Conservation (phyloP, 2,329 filamentous ascomycete species). For the Apiospora koreana region DNA sequence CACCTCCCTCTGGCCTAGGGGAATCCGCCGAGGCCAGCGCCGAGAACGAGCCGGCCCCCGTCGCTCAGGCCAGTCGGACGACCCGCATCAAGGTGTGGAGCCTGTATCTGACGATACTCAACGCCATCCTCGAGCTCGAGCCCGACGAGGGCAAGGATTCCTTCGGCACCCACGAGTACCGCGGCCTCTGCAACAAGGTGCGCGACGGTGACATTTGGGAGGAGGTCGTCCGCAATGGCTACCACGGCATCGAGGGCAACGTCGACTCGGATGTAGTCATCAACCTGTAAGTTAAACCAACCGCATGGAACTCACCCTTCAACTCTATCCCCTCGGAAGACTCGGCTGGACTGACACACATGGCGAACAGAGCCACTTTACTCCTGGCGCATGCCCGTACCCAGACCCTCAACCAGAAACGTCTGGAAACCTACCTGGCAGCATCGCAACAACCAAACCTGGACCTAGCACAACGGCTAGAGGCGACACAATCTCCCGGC, state of each 20-base stretch:
- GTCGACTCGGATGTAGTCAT: constrained; percentile 95
- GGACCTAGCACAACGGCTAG: constrained; percentile 67
- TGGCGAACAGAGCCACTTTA: constrained; percentile 72
- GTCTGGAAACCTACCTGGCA: constrained; percentile 86
- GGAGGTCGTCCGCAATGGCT: constrained; percentile 83
- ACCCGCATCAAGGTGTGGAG: constrained; percentile 97
- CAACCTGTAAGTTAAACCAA: constrained; percentile 63
- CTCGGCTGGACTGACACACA: constrained; percentile 6
- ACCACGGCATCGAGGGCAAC: constrained; percentile 83
- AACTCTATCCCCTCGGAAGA: constrained; percentile 4
- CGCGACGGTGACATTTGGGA: constrained; percentile 94
- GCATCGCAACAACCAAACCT: constrained; percentile 72
- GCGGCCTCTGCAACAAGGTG: constrained; percentile 77
- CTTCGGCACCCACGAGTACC: constrained; percentile 86
- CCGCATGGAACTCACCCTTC: background rate
- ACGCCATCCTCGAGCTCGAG: constrained; percentile 86
- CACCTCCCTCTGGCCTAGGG: constrained; percentile 43
- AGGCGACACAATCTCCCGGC: constrained; percentile 41
- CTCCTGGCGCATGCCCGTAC: constrained; percentile 86
- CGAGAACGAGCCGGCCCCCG: constrained; percentile 62
- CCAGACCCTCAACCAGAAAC: constrained; percentile 82
- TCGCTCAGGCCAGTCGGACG: constrained; percentile 76
- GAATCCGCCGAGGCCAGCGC: constrained; percentile 47
- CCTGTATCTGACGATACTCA: constrained; percentile 90
- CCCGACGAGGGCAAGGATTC: constrained; percentile 85